Conservation (phyloP, 2,329 filamentous ascomycete species). For the Fusarium coffeatum region DNA sequence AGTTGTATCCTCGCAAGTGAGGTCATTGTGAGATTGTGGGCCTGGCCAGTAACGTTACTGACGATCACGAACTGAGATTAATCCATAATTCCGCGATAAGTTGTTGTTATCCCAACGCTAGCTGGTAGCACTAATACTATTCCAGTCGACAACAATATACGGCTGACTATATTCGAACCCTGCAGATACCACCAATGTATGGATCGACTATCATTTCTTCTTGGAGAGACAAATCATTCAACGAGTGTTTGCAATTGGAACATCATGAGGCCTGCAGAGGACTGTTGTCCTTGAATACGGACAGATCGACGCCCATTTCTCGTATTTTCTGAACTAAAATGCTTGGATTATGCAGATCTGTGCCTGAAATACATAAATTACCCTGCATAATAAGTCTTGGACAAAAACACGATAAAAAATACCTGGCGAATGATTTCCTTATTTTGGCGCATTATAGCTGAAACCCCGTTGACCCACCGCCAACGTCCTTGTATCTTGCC, state of each 20-base stretch:
- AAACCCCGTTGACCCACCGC: neutral
- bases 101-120: neutral
- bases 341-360: constrained; percentile 9
- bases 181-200: neutral
- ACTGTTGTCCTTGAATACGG: neutral
- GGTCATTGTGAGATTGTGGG: neutral
- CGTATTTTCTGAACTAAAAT: neutral
- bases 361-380: neutral
- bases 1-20: neutral
- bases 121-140: neutral
- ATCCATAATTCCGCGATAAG: neutral
- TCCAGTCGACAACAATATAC: neutral
- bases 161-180: neutral
- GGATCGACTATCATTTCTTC: neutral
- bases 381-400: neutral
- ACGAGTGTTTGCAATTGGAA: neutral
- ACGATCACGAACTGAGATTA: neutral
- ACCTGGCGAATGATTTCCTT: neutral
- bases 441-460: constrained; percentile 2
- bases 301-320: constrained; percentile 4
- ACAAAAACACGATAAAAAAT: neutral
- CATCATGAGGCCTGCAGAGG: neutral
- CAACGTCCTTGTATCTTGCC: constrained; percentile 5
- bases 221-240: neutral
- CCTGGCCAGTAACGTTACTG: neutral